A percentile compares a stretch with the other conserved stretches of the same genome.
Conservation (phyloP, 176 grass and related monocot species). For the Poa annua region DNA sequence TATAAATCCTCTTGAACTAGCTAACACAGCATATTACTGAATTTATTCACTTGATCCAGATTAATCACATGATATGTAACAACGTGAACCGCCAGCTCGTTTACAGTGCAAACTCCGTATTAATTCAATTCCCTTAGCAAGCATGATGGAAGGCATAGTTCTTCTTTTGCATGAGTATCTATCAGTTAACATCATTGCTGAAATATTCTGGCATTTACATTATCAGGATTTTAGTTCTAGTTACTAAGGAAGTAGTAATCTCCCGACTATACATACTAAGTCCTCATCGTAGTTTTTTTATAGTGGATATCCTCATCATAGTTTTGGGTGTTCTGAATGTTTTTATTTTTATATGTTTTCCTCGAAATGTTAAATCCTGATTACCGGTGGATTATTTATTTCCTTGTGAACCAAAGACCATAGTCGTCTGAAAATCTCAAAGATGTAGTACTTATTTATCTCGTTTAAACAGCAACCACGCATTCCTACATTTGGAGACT, state of each 20-base stretch:
- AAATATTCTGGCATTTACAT: not conserved
- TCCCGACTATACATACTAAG: not conserved
- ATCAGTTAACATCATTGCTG: not conserved
- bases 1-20: conserved; percentile 13
- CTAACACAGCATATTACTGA: not conserved
- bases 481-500: conserved; percentile 64
- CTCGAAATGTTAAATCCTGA: not conserved
- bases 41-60: conserved; percentile 5
- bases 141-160: not conserved
- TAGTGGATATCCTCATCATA: not conserved
- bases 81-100: not conserved
- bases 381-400: not conserved
- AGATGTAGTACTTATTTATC: conserved; percentile 17
- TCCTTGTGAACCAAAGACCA: conserved; percentile 7
- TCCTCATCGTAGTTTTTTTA: conserved; percentile 1
- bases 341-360: not conserved
- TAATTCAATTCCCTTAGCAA: not conserved
- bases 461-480: conserved; percentile 52
- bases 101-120: not conserved
- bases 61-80: not conserved
- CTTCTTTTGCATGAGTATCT: conserved; percentile 14
- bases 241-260: not conserved
- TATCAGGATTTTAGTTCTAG: not conserved
- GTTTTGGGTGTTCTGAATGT: conserved; percentile 2
- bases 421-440: not conserved